Percentiles rank a stretch among this genome's conserved stretches.
Evolutionary conservation across 148 eudicot genomes (phyloP).

Genomic region (Polygonum aviculare): DNA sequence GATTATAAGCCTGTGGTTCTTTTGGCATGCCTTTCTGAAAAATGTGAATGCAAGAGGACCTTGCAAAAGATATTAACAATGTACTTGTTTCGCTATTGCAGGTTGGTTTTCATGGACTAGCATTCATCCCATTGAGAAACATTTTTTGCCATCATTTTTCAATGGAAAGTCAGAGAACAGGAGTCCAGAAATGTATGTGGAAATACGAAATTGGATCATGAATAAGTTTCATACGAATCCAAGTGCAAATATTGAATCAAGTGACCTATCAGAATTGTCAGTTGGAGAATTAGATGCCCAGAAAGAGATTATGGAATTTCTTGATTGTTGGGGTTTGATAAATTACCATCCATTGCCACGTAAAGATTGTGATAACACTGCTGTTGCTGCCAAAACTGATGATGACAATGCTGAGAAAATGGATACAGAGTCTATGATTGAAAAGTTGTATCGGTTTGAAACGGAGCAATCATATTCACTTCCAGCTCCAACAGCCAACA

Average conservation of each 20-base stretch:
- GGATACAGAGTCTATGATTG: conserved; percentile 35
- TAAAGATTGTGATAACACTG: conserved; percentile 22
- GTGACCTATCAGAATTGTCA: conserved; percentile 65
- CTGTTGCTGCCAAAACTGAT: conserved; percentile 23
- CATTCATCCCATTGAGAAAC: conserved; percentile 75
- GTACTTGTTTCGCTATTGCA: conserved; percentile 19
- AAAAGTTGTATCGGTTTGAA: conserved; percentile 67
- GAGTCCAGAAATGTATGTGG: conserved; percentile 65
- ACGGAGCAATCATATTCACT: conserved; percentile 37
- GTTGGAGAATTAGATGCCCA: conserved; percentile 61
- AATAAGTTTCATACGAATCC: conserved; percentile 73
- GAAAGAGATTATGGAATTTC: conserved; percentile 91
- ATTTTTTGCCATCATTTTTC: conserved; percentile 64
- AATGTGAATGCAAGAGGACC: background rate
- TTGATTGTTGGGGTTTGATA: conserved; percentile 95
- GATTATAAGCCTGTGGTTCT: background rate
- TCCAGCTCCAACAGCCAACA: conserved; percentile 31
- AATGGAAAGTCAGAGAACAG: conserved; percentile 65
- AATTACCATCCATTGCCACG: conserved; percentile 80
- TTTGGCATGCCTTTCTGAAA: background rate
- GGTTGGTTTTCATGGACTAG: conserved; percentile 97
- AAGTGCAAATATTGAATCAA: conserved; percentile 44
- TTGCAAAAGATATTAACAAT: background rate
- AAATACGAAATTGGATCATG: conserved; percentile 87
- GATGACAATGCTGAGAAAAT: conserved; percentile 28